Base-by-base conservation (phyloP, 331 rosid species). In the Malus hybrid region DNA sequence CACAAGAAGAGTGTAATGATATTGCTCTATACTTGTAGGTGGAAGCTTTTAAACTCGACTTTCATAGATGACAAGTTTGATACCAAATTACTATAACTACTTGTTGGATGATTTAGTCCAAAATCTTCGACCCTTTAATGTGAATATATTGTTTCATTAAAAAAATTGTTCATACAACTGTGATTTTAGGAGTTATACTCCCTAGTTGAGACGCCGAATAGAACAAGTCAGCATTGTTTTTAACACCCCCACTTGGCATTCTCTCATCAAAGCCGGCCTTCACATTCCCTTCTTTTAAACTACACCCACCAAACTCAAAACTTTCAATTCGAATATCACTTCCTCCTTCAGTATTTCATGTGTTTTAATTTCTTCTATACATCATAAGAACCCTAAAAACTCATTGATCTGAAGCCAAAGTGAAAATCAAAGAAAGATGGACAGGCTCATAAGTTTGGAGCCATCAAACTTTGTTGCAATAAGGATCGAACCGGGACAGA, bases 371-470 rank as follows among this genome's bases (percentile, higher is more conserved):
- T 48, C 64, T 19, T 52, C 22, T 64, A 29, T 32, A 64, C 10
- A 7, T 70, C 32, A 29, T 50, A 11, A 27, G 69, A 32, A 59
- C 16, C 64, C 31, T 28, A 22, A 10, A 59, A 20, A 22, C 24
- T 5, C 24, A 20, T 22, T n/a, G 28, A 5, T 10, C 28, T 22
- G 29, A n/a, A 59, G 6, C 64, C 60, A 19, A 59, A 59, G 29
- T 59, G 64, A 59, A 59, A 59, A 59, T 59, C 64, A 59, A 59
- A 22, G 12, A 10, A 13, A 66, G 14, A 93, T 89, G 98, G 96
- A 90, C 65, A 81, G 96, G 76, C 93, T 93, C 74, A 88, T 89
- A 71, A 85, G 76, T 83, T 65, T 93, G 76, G 98, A 93, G 12
- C 97, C 98, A 46, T 93, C 97, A 56, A 91, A 80, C 88, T 22